Evolutionary conservation across 2,329 filamentous ascomycete genomes (phyloP).

Genomic region (Xylariaceae sp.): DNA sequence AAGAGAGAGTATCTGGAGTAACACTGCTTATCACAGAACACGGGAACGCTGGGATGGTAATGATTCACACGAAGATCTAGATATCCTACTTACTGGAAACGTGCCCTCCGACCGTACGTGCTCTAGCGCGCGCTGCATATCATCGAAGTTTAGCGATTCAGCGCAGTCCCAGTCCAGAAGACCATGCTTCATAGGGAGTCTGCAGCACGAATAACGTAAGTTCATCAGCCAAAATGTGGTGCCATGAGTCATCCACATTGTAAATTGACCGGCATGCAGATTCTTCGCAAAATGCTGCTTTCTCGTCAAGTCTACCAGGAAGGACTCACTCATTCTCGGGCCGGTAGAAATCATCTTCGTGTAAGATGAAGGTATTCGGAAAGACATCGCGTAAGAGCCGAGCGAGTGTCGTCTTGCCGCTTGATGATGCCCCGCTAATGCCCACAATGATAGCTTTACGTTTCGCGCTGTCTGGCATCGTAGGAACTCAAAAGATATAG

Average conservation of each 20-base stretch:
- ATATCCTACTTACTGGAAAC: conserved; percentile 51
- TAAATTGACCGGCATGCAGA: not conserved
- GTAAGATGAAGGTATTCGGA: conserved; percentile 73
- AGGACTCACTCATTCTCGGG: conserved; percentile 65
- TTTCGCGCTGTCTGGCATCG: conserved; percentile 20
- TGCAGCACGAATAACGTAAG: conserved; percentile 25
- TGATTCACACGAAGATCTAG: too few relatives aligned
- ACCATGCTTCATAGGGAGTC: conserved; percentile 53
- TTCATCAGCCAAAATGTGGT: conserved; percentile 6
- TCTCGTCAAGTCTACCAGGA: not conserved
- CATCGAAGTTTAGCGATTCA: conserved; percentile 67
- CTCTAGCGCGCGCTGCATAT: conserved; percentile 61
- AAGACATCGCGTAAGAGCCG: conserved; percentile 81
- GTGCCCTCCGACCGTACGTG: conserved; percentile 68
- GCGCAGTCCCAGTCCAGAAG: conserved; percentile 91
- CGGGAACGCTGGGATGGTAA: too few relatives aligned
- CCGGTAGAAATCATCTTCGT: conserved; percentile 95
- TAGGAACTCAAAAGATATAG: too few relatives aligned
- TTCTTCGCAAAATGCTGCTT: not conserved
- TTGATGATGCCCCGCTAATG: conserved; percentile 86
- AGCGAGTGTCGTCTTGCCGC: conserved; percentile 91
- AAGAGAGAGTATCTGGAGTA: too few relatives aligned
- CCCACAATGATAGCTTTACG: conserved; percentile 63
- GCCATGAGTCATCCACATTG: not conserved
- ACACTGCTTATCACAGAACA: too few relatives aligned